Conservation (phyloP, 495 filamentous ascomycete species). For the Achaetomiella virescens region DNA sequence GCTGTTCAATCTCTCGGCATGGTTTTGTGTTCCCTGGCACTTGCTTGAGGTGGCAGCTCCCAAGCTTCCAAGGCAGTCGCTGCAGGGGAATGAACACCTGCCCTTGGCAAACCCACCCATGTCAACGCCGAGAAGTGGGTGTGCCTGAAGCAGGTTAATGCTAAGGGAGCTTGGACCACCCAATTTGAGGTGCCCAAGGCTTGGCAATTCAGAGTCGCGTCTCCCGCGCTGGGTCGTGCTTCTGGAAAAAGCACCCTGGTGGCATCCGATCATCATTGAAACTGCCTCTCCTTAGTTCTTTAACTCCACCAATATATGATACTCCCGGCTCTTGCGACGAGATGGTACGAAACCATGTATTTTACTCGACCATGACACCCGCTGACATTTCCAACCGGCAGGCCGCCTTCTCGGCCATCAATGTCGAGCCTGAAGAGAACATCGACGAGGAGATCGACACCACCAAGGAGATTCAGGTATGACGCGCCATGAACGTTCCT, state of each 20-base stretch:
- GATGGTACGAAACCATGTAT: constrained; percentile 2
- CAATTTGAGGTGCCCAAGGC: neutral
- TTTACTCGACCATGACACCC: neutral
- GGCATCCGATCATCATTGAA: neutral
- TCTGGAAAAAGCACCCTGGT: neutral
- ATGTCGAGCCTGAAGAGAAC: constrained; percentile 86
- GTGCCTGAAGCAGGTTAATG: neutral
- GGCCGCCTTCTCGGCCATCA: constrained; percentile 74
- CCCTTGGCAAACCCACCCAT: neutral
- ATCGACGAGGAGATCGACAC: constrained; percentile 89
- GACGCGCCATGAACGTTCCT: neutral
- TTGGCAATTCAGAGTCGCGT: constrained; percentile 3
- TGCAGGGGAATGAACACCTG: too few species aligned
- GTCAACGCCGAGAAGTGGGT: neutral
- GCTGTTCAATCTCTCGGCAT: neutral
- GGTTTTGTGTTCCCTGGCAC: neutral
- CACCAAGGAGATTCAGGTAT: constrained; percentile 81
- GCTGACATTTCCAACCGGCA: constrained; percentile 9
- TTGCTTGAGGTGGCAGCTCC: neutral
- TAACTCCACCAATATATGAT: neutral
- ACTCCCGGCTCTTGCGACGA: neutral
- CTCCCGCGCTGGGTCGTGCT: neutral
- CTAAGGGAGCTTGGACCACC: neutral
- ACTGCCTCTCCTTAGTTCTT: too few species aligned
- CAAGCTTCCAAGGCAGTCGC: neutral